These are phyloP conservation scores for Myxozyma neglecta DNA, from an alignment of 805 yeast species.

Conservation along the genomic window DNA sequence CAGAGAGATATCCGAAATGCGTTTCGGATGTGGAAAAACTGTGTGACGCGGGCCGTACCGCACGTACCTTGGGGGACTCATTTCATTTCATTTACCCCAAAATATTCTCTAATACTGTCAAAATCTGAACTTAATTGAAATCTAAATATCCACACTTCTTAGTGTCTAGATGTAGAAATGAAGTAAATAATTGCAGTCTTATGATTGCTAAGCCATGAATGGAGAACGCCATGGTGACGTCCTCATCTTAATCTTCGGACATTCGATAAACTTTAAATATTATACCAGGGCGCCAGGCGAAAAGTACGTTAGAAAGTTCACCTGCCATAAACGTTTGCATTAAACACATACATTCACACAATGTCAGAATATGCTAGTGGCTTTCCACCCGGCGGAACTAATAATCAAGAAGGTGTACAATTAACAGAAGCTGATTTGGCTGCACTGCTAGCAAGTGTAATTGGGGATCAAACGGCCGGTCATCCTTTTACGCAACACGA, in stretches of 20 bases:
- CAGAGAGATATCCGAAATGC: too few species aligned
- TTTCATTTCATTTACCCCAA: too few species aligned
- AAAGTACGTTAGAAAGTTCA: background rate
- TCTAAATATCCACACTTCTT: too few species aligned
- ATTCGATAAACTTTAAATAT: background rate
- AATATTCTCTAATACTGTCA: too few species aligned
- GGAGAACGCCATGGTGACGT: background rate
- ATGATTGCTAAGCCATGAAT: too few species aligned
- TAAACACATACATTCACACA: background rate
- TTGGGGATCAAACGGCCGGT: background rate
- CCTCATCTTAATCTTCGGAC: background rate
- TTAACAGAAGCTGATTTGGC: constrained; percentile 7
- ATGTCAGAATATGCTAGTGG: background rate
- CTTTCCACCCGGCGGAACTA: background rate
- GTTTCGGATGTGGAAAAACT: too few species aligned
- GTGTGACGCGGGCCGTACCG: too few species aligned
- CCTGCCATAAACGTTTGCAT: too few species aligned
- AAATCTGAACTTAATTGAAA: too few species aligned
- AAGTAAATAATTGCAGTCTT: too few species aligned
- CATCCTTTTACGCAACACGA: background rate
- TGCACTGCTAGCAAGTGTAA: constrained; percentile 2
- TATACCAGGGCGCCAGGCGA: background rate
- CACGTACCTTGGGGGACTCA: too few species aligned
- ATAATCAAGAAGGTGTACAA: constrained; percentile 2
- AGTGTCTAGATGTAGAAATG: too few species aligned